Evolutionary conservation across 768 basidiomycete genomes (phyloP), one percentile per base, ranked within the genome.

Genomic region (Amanita rubescens): DNA sequence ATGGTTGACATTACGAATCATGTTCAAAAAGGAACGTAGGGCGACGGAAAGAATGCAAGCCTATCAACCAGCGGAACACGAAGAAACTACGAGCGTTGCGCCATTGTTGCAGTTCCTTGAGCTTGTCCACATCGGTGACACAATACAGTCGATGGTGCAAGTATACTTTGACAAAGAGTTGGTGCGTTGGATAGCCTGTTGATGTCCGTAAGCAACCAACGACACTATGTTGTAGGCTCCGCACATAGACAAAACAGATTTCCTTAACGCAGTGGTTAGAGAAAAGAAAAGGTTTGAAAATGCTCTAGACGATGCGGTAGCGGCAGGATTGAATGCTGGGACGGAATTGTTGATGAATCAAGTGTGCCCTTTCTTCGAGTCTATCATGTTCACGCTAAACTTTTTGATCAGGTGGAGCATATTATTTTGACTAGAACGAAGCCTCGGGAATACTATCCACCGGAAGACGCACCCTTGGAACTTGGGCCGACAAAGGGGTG

Each of bases 211-310:
- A 24, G 42, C n/a, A 25, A 45, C 27, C 20, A 20, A 12, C n/a
- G n/a, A n/a, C 12, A 25, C 39, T 25, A 32, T 53, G 47, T n/a
- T 41, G 17, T 51, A 92, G 90, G 83, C 87, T 0, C 81, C 77
- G 1, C 89, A 94, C 62, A 94, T 99, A 32, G 94, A 97, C 67
- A 80, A 82, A 60, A 93, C 87, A 0, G 95, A 98, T 67, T 97
- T 97, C 65, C 65, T 98, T 56, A 98, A 96, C 63, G 78, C 77
- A 0, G 94, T 94, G 3, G 90, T 97, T 33, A 76, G 96, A 25
- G 94, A 98, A 68, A 98, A 98, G 79, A 99, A 98, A 71, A 80
- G 82, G 5, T 98, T 98, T 58, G 96, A 98, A 67, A 88, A 92
- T 57, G 71, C 82, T 0, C 70, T 99, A 33, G 96, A 99, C 63